Conservation (phyloP, 768 basidiomycete species). For the Leccinum pellstonianum region DNA sequence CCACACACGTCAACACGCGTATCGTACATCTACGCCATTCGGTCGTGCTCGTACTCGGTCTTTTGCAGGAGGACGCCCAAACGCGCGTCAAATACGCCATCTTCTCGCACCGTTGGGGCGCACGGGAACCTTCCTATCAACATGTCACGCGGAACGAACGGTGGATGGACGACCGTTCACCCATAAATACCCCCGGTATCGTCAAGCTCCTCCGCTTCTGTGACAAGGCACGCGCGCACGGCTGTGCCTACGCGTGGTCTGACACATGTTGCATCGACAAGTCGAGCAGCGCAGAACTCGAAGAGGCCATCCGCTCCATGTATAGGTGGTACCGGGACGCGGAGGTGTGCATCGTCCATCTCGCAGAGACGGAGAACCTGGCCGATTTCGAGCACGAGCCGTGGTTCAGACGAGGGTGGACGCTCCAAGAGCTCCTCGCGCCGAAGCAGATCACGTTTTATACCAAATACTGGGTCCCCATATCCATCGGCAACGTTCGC, state of each 20-base stretch:
- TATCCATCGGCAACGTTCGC: neutral
- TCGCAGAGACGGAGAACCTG: conserved; percentile 5
- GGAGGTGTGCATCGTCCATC: conserved; percentile 15
- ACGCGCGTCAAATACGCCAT: conserved; percentile 12
- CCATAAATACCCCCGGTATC: neutral
- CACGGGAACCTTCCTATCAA: conserved; percentile 9
- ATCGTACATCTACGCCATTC: neutral
- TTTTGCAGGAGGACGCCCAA: conserved; percentile 6
- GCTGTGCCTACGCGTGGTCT: conserved; percentile 14
- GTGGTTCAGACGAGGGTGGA: conserved; percentile 13
- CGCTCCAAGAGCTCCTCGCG: conserved; percentile 14
- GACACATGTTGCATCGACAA: conserved; percentile 17
- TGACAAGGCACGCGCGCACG: conserved; percentile 8
- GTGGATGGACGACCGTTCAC: neutral
- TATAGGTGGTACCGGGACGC: conserved; percentile 9
- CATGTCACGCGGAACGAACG: neutral
- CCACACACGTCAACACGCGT: neutral
- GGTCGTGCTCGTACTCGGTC: neutral
- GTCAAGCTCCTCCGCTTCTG: conserved; percentile 8
- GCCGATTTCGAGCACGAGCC: conserved; percentile 13
- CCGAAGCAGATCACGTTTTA: conserved; percentile 12
- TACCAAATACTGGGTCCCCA: conserved; percentile 4
- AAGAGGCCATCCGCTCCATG: conserved; percentile 5
- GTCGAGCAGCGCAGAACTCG: conserved; percentile 15
- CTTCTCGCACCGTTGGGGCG: conserved; percentile 15